Evolutionary conservation across 2,329 filamentous ascomycete species (phyloP), one percentile per base, ranked within the genome.

Genomic region (Laburnicola sp.): DNA sequence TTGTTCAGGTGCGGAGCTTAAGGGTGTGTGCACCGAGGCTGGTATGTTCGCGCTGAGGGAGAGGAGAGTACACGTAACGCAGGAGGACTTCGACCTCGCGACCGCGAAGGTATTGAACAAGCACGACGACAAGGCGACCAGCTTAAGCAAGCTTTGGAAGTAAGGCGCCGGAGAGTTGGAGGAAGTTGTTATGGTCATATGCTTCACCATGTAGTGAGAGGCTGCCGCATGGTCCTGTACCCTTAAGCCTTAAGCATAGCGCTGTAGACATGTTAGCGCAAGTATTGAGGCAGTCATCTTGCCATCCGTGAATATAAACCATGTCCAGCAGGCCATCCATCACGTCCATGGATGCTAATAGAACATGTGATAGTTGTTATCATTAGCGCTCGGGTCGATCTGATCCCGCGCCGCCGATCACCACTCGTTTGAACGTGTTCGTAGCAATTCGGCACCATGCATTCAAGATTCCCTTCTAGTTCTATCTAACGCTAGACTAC

Each of bases 81-180:
- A 99, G 75, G 94, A 99, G 77, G 94, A 99, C 76, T 99, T 99
- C 74, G 94, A 99, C 74, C 82, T 99, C 57, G 94, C 94, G 30
- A 99, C 94, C 5, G 94, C 94, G 72, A 99, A 99, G 88, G 93
- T 99, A 54, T 83, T 99, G 73, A 97, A 99, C 85, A 97, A 97
- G 83, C 94, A 97, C 74, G 94, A 97, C 70, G 94, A 99, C 76
- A 97, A 97, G 83, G 92, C 96, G 74, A 89, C 91, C 64, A 91
- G 87, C 70, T 80, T 96, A 67, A 88, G 87, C 71, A 96, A 96
- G 78, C 80, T 96, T 68, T 96, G 86, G 85, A 89, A 89, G 81
- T 90, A 82, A 45, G 32, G 26, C 36, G 43, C 28, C 11, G 39
- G 25, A 16, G 21, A 27, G 25, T 35, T 39, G 31, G 35, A 16